A percentile compares a stretch with the other conserved stretches of the same genome.
Conservation (phyloP, 805 yeast species). For the Candida rishiriensis region DNA sequence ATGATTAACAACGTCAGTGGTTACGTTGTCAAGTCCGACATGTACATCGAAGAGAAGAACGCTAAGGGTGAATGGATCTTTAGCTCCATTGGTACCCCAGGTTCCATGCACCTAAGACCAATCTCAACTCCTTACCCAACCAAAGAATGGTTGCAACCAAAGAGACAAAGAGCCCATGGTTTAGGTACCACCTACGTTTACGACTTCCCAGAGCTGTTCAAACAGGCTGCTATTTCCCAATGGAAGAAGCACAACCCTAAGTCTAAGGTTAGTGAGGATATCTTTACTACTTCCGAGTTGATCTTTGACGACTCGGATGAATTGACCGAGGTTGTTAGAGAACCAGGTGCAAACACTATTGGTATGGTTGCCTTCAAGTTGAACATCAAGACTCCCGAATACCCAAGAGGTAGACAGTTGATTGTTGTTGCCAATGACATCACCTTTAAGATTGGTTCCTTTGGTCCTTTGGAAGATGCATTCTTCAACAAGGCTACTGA, state of each 20-base stretch:
- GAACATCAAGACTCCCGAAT: conserved; percentile 91
- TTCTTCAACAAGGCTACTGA: conserved; percentile 93
- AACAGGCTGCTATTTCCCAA: conserved; percentile 79
- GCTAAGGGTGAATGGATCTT: conserved; percentile 94
- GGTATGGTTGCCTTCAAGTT: conserved; percentile 98
- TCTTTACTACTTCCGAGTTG: conserved; percentile 76
- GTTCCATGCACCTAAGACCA: conserved; percentile 95
- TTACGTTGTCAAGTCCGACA: conserved; percentile 91
- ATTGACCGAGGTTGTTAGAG: conserved; percentile 85
- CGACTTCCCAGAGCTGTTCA: conserved; percentile 98
- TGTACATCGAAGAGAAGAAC: conserved; percentile 92
- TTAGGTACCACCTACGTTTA: conserved; percentile 98
- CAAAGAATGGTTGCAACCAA: conserved; percentile 96
- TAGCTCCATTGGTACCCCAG: conserved; percentile 92
- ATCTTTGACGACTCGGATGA: conserved; percentile 77
- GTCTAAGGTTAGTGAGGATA: conserved; percentile 65
- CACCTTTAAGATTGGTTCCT: conserved; percentile 96
- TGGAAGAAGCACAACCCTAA: conserved; percentile 69
- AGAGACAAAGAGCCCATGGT: conserved; percentile 95
- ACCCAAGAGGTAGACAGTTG: conserved; percentile 93
- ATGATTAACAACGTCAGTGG: conserved; percentile 95
- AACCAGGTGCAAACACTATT: conserved; percentile 90
- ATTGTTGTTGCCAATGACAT: conserved; percentile 94
- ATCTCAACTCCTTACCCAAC: conserved; percentile 96
- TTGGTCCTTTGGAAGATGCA: conserved; percentile 93